Conservation (phyloP, 495 filamentous ascomycete species). For the Mycothermus thermophilus region DNA sequence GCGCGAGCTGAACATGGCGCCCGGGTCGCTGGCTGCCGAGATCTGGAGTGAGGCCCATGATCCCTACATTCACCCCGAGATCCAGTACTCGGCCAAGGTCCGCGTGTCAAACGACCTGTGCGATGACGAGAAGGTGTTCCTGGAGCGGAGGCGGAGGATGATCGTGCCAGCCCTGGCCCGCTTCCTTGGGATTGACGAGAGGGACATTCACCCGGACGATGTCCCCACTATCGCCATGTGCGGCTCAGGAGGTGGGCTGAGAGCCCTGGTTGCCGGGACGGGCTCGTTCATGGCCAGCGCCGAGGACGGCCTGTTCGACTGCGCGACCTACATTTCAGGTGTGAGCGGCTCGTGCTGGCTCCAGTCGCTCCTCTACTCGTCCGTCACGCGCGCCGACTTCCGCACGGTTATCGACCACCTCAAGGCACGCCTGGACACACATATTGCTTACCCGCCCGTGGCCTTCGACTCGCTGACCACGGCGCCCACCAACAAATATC, state of each 20-base stretch:
- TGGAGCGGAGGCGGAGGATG: conserved; percentile 46
- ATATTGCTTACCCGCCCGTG: conserved; percentile 82
- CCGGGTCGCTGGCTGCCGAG: conserved; percentile 76
- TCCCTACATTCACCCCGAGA: conserved; percentile 70
- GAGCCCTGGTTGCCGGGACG: conserved; percentile 78
- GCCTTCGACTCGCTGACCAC: conserved; percentile 62
- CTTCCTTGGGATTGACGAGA: conserved; percentile 63
- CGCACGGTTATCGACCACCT: conserved; percentile 63
- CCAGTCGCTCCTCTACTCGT: conserved; percentile 80
- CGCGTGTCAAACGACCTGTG: conserved; percentile 75
- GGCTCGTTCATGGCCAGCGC: conserved; percentile 69
- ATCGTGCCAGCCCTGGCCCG: conserved; percentile 58
- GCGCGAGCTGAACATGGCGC: conserved; percentile 69
- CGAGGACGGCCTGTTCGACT: conserved; percentile 82
- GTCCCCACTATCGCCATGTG: conserved; percentile 86
- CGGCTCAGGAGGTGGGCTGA: conserved; percentile 79
- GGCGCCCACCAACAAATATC: conserved; percentile 82
- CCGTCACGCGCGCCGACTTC: conserved; percentile 50
- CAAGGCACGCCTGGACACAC: conserved; percentile 67
- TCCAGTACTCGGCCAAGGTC: conserved; percentile 62
- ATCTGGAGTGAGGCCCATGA: conserved; percentile 89
- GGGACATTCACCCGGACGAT: conserved; percentile 81
- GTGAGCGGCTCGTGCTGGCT: conserved; percentile 95
- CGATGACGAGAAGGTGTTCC: conserved; percentile 62
- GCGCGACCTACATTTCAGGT: conserved; percentile 84